Percentiles rank a stretch among this genome's conserved stretches.
Conservation (phyloP, 2,329 filamentous ascomycete genomes). For the Trichophyton benhamiae region DNA sequence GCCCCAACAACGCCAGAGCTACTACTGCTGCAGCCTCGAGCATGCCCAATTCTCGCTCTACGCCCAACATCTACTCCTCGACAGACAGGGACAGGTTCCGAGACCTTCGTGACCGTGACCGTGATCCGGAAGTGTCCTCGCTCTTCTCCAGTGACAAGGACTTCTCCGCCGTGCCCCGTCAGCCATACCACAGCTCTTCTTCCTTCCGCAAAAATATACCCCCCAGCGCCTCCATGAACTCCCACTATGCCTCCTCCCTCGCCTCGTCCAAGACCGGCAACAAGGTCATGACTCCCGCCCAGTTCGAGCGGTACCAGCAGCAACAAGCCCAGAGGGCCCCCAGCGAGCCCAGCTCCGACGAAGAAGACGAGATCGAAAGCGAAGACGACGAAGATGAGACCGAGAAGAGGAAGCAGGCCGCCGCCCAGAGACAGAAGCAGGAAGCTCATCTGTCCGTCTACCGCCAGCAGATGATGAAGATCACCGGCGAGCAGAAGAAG, state of each 20-base stretch:
- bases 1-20: not conserved
- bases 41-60: constrained; percentile 2
- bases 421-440: constrained; percentile 71
- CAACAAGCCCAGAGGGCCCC: constrained; percentile 51
- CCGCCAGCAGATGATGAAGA: constrained; percentile 92
- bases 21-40: constrained; percentile 14
- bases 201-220: constrained; percentile 19
- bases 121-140: constrained; percentile 8
- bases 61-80: constrained; percentile 6
- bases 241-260: constrained; percentile 31
- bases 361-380: constrained; percentile 46
- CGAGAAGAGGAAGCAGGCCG: constrained; percentile 60
- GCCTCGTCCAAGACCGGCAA: constrained; percentile 35
- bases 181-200: not conserved
- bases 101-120: too few relatives aligned
- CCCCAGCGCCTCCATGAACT: constrained; percentile 34
- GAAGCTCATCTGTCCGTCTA: constrained; percentile 84
- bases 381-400: constrained; percentile 67
- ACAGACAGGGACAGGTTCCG: not conserved
- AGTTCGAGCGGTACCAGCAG: constrained; percentile 70
- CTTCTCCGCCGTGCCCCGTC: constrained; percentile 10
- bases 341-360: constrained; percentile 36
- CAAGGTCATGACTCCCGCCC: constrained; percentile 80
- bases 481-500: constrained; percentile 55
- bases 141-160: constrained; percentile 11